Evolutionary conservation across 148 eudicot species (phyloP).

Genomic region (Rhododendron simsii): DNA sequence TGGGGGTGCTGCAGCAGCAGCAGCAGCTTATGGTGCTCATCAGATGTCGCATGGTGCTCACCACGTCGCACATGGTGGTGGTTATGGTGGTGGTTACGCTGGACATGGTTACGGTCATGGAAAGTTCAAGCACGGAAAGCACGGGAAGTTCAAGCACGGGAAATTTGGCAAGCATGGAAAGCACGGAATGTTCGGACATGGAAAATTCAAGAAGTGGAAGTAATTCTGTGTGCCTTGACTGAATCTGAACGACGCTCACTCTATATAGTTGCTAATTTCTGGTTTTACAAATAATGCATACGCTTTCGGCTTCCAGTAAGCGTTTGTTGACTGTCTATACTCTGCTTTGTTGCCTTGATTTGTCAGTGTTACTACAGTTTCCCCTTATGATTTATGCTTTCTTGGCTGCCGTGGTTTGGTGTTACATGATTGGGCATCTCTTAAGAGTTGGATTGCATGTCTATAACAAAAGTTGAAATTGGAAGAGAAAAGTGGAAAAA

Average conservation of each 20-base stretch:
- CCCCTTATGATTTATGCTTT: background rate
- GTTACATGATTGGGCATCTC: background rate
- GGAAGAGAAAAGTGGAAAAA: background rate
- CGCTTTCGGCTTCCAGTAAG: background rate
- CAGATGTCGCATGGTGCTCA: constrained; percentile 28
- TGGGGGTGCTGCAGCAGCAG: constrained; percentile 70
- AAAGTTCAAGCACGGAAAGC: constrained; percentile 15
- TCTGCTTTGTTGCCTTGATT: background rate
- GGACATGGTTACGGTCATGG: constrained; percentile 13
- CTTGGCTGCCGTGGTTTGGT: background rate
- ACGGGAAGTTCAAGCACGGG: constrained; percentile 18
- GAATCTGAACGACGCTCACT: background rate
- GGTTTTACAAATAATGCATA: background rate
- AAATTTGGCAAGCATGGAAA: constrained; percentile 13
- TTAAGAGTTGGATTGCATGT: background rate
- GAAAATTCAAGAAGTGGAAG: constrained; percentile 70
- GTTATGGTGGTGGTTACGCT: constrained; percentile 21
- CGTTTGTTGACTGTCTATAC: background rate
- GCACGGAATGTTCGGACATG: constrained; percentile 8
- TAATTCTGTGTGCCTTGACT: constrained; percentile 12
- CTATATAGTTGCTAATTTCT: background rate
- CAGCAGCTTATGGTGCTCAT: constrained; percentile 53
- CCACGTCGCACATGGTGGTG: constrained; percentile 21
- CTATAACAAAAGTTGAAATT: background rate
- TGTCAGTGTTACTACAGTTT: background rate